Base-by-base conservation (phyloP, 2,329 filamentous ascomycete genomes). In the Emergomyces orientalis region DNA sequence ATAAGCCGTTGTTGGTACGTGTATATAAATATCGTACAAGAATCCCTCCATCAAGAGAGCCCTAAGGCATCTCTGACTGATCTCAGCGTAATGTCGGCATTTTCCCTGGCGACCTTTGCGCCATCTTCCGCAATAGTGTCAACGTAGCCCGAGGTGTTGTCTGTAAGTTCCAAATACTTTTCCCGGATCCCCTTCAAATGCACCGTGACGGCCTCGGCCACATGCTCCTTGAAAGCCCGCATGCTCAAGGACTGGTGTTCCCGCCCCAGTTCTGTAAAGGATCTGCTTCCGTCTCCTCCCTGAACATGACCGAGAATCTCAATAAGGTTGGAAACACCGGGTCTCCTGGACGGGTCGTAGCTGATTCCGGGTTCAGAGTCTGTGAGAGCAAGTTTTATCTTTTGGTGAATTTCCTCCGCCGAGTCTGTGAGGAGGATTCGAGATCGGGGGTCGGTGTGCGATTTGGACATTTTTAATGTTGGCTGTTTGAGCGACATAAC, bases 391-490 rank as follows among this genome's bases (percentile, higher is more conserved):
- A 78, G 76, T 67, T 81, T 85, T 66, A 97, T 79, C 73, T 96
- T 96, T 56, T 76, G 75, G 25, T 77, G 75, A 65, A 97, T 92
- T 2, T 81, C 78, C 0, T 82, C 76, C 0, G 83, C 77, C 0
- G 80, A 75, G 69, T 97, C 90, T 1, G 88, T 96, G 64, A 99
- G 85, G 14, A 94, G 78, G 68, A 99, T 95, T 22, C 91, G 84
- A 8, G 91, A 95, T 59, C 83, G 84, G 2, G 83, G 80, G 67
- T 89, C 84, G 0, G 81, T 72, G 69, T 91, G 83, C 0, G 91
- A 96, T 76, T 99, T 99, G 62, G 91, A 96, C 94, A 99, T 99
- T 74, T 99, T 99, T 60, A 84, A 80, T 0, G 75, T 77, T 0
- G 94, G 93, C 13, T 90, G 80, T 60, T 84, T 86, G 27, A 99